Conservation (phyloP, 2,329 filamentous ascomycete genomes). For the Leptographium radiaticola region DNA sequence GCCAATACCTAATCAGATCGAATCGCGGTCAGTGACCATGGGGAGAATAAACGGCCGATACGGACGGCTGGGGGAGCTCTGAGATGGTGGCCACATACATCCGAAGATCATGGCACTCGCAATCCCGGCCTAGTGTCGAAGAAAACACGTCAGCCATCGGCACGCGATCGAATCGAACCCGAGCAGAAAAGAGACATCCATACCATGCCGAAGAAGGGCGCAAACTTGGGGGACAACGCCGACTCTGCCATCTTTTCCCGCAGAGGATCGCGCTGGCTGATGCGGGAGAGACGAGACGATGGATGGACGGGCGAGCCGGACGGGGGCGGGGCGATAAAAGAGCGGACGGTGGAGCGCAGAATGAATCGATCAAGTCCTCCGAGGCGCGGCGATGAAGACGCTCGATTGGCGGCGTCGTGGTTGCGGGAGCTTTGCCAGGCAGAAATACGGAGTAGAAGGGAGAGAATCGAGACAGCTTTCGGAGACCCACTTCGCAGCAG, state of each 20-base stretch:
- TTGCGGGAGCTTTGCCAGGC: neutral
- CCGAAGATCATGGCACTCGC: constrained; percentile 74
- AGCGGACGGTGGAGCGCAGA: neutral
- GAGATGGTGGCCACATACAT: constrained; percentile 39
- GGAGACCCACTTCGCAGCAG: neutral
- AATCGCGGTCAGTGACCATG: neutral
- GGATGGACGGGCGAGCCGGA: neutral
- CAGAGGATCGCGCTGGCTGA: neutral
- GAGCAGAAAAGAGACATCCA: constrained; percentile 17
- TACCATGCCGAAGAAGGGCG: constrained; percentile 83
- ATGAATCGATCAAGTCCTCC: neutral
- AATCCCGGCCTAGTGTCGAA: constrained; percentile 51
- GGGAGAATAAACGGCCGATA: constrained; percentile 1
- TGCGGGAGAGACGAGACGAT: neutral
- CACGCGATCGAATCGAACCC: neutral
- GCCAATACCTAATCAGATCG: constrained; percentile 37
- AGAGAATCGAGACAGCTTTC: constrained; percentile 1
- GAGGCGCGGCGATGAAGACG: neutral
- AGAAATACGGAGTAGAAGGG: neutral
- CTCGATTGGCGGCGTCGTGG: neutral
- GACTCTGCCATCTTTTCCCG: constrained; percentile 29
- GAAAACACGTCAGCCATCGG: neutral
- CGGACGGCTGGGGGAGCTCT: constrained; percentile 2
- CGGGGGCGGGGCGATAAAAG: neutral
- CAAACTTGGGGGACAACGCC: constrained; percentile 62